Percentiles rank a stretch among this genome's conserved stretches.
Conservation (phyloP, 805 yeast genomes). For the Kodamaea hsintzibuensis region DNA sequence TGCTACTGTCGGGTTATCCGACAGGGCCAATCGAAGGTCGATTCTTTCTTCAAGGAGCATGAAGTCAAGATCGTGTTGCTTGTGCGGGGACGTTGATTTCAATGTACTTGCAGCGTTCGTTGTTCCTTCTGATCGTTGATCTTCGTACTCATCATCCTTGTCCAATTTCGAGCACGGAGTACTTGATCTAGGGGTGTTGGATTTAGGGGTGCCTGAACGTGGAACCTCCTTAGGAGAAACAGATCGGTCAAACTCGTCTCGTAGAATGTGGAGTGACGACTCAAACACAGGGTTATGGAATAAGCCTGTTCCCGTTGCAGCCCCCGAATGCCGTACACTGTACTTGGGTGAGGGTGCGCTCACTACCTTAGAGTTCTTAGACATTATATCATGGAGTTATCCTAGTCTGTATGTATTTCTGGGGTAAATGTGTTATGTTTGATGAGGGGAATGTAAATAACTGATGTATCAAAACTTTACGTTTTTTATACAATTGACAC, state of each 20-base stretch:
- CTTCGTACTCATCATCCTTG: background rate
- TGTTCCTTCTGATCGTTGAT: background rate
- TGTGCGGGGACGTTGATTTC: background rate
- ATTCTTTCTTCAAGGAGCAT: conserved; percentile 34
- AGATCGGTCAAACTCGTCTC: conserved; percentile 25
- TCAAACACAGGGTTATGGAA: conserved; percentile 23
- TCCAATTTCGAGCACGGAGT: background rate
- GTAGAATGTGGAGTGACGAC: conserved; percentile 11
- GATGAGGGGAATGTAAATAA: background rate
- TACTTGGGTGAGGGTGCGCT: background rate
- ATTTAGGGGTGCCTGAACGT: background rate
- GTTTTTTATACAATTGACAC: too few relatives aligned
- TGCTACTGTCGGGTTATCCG: conserved; percentile 71
- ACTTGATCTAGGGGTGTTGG: background rate
- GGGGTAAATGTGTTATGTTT: background rate
- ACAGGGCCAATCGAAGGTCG: conserved; percentile 63
- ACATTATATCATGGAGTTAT: background rate
- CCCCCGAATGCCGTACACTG: background rate
- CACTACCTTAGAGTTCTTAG: background rate
- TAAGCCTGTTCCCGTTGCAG: conserved; percentile 2
- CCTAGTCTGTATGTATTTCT: background rate
- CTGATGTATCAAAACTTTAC: background rate
- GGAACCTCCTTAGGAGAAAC: conserved; percentile 34
- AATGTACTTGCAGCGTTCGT: background rate
- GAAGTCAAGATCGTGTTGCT: conserved; percentile 1